phyloP scores from a whole-genome alignment of 1,139 yeast species.

The Kodamaea plutei region DNA sequence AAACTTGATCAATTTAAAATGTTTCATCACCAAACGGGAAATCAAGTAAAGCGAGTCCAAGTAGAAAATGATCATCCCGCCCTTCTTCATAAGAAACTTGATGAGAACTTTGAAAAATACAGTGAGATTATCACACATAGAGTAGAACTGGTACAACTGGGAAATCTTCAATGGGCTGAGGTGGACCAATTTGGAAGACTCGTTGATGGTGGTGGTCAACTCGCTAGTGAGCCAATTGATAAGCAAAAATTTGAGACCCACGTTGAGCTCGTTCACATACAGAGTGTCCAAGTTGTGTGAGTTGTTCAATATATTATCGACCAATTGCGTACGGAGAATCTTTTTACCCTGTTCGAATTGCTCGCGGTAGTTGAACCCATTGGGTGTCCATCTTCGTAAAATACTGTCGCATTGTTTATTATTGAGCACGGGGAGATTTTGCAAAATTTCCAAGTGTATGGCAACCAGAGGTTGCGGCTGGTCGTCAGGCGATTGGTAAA shows the following conservation, averaged over 20 bases:
- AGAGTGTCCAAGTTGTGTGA: slow-evolving; percentile 13
- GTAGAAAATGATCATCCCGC: slow-evolving; percentile 39
- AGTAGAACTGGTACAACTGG: slow-evolving; percentile 30
- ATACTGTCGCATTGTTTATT: slow-evolving; percentile 51
- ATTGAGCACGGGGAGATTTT: slow-evolving; percentile 51
- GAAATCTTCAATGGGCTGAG: slow-evolving; percentile 32
- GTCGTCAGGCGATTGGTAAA: slow-evolving; percentile 45
- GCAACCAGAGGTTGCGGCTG: slow-evolving; percentile 24
- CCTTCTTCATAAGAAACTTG: slow-evolving; percentile 35
- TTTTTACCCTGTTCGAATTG: slow-evolving; percentile 29
- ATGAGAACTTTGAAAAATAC: slow-evolving; percentile 42
- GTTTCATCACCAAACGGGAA: slow-evolving; percentile 30
- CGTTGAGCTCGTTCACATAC: slow-evolving; percentile 21
- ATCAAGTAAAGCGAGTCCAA: slow-evolving; percentile 39
- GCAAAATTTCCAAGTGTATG: slow-evolving; percentile 48
- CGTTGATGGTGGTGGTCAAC: slow-evolving; percentile 26
- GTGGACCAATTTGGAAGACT: slow-evolving; percentile 36
- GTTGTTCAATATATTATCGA: slow-evolving; percentile 22
- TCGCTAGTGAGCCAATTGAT: slow-evolving; percentile 43
- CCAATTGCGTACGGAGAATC: slow-evolving; percentile 21
- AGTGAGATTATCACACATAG: slow-evolving; percentile 33
- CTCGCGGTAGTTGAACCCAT: slow-evolving; percentile 30
- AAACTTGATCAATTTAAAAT: slow-evolving; percentile 35
- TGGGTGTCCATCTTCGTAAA: slow-evolving; percentile 35
- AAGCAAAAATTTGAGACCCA: slow-evolving; percentile 42